Conservation (phyloP, 352 stramenopile genomes). For the Pythium pyrilobum region DNA sequence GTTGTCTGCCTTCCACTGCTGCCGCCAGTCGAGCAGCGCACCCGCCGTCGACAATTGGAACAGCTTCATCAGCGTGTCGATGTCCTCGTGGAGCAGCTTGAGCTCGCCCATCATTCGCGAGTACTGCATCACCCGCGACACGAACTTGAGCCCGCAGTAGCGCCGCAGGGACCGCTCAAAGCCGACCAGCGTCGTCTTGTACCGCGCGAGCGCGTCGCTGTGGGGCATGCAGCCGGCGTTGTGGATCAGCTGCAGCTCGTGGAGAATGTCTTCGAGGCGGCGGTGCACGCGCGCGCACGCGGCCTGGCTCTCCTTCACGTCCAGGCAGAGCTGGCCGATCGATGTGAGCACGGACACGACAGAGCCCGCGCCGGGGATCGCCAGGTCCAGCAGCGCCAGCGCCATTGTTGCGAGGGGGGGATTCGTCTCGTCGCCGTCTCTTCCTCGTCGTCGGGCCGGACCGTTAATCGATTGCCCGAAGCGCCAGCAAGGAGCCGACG, state of each 20-base stretch:
- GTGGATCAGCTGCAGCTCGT: neutral
- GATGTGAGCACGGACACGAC: neutral
- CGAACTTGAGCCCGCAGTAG: neutral
- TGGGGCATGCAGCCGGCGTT: neutral
- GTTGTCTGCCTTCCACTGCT: neutral
- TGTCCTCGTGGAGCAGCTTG: neutral
- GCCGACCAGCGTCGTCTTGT: neutral
- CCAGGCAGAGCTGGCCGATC: neutral
- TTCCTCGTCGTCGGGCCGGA: too few species aligned
- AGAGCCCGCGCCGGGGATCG: neutral
- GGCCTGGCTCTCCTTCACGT: neutral
- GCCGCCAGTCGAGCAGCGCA: neutral
- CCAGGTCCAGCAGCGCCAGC: neutral
- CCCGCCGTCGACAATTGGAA: neutral
- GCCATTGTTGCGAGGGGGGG: too few species aligned
- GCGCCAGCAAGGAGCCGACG: too few species aligned
- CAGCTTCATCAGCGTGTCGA: neutral
- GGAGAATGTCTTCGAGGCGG: neutral
- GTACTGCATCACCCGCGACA: neutral
- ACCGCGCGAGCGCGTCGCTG: neutral
- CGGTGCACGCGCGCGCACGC: neutral
- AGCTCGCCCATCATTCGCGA: neutral
- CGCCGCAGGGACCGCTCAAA: neutral
- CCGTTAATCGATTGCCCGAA: too few species aligned
- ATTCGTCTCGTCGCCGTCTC: too few species aligned